These are phyloP conservation scores for Mortierella sp. DNA, from an alignment of 371 early-diverging fungal species.

Conservation along the genomic window DNA sequence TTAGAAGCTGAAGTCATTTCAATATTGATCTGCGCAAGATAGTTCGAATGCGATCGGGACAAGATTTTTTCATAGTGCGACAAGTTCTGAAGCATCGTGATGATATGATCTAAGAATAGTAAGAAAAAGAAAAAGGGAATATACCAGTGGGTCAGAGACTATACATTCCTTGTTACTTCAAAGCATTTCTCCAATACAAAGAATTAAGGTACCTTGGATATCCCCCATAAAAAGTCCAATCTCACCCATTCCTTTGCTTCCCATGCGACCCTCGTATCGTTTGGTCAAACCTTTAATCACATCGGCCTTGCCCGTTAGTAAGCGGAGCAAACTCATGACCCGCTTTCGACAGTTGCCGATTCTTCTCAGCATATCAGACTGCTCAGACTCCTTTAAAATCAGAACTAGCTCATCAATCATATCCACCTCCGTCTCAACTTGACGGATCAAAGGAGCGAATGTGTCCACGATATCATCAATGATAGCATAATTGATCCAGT, in stretches of 20 bases:
- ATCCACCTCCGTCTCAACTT: constrained; percentile 90
- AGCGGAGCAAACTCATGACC: constrained; percentile 82
- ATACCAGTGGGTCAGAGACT: not conserved
- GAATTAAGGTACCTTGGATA: constrained; percentile 75
- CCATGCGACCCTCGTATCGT: constrained; percentile 68
- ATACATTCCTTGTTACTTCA: not conserved
- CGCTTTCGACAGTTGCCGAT: constrained; percentile 88
- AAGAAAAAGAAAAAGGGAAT: not conserved
- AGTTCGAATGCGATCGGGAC: constrained; percentile 93
- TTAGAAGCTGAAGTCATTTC: constrained; percentile 96
- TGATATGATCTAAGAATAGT: constrained; percentile 83
- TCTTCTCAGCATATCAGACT: constrained; percentile 88
- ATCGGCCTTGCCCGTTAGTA: constrained; percentile 86
- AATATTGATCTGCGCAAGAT: constrained; percentile 95
- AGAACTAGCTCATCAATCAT: constrained; percentile 92
- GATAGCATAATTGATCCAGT: constrained; percentile 93
- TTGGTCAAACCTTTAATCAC: constrained; percentile 80
- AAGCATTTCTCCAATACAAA: not conserved
- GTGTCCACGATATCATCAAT: constrained; percentile 90
- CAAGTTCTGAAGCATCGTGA: constrained; percentile 94
- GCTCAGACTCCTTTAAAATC: constrained; percentile 79
- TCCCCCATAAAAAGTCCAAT: constrained; percentile 88
- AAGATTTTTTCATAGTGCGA: constrained; percentile 92
- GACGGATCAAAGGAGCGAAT: constrained; percentile 83
- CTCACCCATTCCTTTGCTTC: constrained; percentile 59